Evolutionary conservation across 768 basidiomycete genomes (phyloP).

Genomic region (Collybia sordida): DNA sequence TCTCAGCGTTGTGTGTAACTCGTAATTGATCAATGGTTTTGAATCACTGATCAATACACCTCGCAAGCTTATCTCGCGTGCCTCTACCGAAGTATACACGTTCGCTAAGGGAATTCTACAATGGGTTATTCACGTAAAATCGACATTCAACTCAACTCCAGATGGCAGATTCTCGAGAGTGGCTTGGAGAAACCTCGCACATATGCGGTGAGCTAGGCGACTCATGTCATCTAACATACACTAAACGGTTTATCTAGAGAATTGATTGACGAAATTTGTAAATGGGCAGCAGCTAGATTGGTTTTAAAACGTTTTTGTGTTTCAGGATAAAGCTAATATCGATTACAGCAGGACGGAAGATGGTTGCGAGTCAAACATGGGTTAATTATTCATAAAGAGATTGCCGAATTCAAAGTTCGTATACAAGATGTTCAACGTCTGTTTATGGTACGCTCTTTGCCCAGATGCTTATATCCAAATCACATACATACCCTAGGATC

Average conservation of each 20-base stretch:
- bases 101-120: slow-evolving; percentile 9
- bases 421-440: slow-evolving; percentile 5
- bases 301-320: neutral
- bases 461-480: neutral
- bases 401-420: slow-evolving; percentile 9
- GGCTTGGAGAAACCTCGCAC: slow-evolving; percentile 4
- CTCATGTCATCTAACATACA: neutral
- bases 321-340: neutral
- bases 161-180: neutral
- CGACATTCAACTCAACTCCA: slow-evolving; percentile 1
- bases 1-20: slow-evolving; percentile 4
- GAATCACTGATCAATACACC: neutral
- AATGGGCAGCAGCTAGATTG: slow-evolving; percentile 11
- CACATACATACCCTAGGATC: slow-evolving; percentile 8
- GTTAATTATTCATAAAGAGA: slow-evolving; percentile 6
- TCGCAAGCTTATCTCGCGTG: slow-evolving; percentile 4
- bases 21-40: neutral
- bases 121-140: slow-evolving; percentile 7
- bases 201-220: slow-evolving; percentile 2
- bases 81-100: slow-evolving; percentile 1
- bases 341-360: neutral
- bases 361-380: slow-evolving; percentile 2
- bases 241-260: slow-evolving; percentile 2
- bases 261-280: slow-evolving; percentile 13
- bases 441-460: slow-evolving; percentile 6